Evolutionary conservation across 1,284 basidiomycete species (phyloP).

Genomic region (Malassezia globosa): DNA sequence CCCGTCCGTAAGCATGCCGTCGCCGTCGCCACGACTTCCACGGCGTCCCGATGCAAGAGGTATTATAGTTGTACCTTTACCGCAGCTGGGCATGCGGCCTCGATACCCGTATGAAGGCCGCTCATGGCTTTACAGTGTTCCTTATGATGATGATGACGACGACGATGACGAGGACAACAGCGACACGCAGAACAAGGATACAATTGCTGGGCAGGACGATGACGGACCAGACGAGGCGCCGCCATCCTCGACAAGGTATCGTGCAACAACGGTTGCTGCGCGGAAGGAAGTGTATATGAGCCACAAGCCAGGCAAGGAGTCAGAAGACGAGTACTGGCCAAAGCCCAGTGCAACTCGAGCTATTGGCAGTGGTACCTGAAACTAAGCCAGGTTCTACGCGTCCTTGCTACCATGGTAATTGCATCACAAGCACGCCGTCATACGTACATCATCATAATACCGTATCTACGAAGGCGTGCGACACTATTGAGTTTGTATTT

Average conservation of each 20-base stretch:
- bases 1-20: constrained; percentile 31
- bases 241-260: background rate
- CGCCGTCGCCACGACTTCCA: constrained; percentile 32
- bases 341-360: constrained; percentile 10
- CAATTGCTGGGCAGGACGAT: constrained; percentile 26
- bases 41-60: constrained; percentile 40
- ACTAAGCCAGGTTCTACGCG: too few relatives aligned
- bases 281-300: constrained; percentile 37
- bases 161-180: constrained; percentile 29
- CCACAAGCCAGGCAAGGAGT: constrained; percentile 13
- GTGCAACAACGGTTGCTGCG: constrained; percentile 38
- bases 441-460: too few relatives aligned
- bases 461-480: too few relatives aligned
- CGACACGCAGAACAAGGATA: too few relatives aligned
- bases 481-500: too few relatives aligned
- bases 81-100: constrained; percentile 38
- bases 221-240: constrained; percentile 11
- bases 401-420: too few relatives aligned
- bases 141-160: constrained; percentile 19
- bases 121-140: constrained; percentile 21
- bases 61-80: constrained; percentile 35
- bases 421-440: too few relatives aligned
- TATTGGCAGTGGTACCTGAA: background rate
- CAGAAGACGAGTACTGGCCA: constrained; percentile 15
- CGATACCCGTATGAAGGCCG: constrained; percentile 38